Evolutionary conservation across 1,284 basidiomycete species (phyloP).

Genomic region (Ustilago nuda): DNA sequence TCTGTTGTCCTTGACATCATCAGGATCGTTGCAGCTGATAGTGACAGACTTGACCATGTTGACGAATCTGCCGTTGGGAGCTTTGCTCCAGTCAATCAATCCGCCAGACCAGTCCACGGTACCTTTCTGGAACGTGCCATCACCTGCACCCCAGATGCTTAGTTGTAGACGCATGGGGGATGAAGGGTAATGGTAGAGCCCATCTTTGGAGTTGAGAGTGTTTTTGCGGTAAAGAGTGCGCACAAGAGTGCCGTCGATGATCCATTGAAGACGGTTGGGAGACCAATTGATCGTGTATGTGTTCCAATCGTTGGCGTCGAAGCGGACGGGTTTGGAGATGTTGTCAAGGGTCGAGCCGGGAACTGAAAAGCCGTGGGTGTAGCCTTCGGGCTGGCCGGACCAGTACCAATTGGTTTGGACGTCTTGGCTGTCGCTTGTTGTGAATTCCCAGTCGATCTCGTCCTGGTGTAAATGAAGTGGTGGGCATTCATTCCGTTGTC

Average conservation of each 20-base stretch:
- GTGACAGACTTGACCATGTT: conserved; percentile 41
- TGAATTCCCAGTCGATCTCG: conserved; percentile 58
- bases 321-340: conserved; percentile 13
- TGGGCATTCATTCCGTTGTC: no score
- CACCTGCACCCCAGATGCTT: conserved; percentile 56
- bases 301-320: conserved; percentile 41
- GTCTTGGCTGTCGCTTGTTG: conserved; percentile 25
- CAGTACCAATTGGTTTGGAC: conserved; percentile 51
- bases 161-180: conserved; percentile 53
- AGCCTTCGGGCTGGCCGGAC: conserved; percentile 38
- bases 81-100: conserved; percentile 52
- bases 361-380: conserved; percentile 39
- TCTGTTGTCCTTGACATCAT: conserved; percentile 21
- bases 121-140: conserved; percentile 35
- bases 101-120: conserved; percentile 56
- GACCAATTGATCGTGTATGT: conserved; percentile 55
- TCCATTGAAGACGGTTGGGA: conserved; percentile 49
- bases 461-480: conserved; percentile 7
- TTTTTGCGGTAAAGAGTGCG: conserved; percentile 50
- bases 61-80: conserved; percentile 32
- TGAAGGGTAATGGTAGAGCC: conserved; percentile 48
- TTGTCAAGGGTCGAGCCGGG: conserved; percentile 11
- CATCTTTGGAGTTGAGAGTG: conserved; percentile 27
- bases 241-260: conserved; percentile 49
- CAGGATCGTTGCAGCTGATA: conserved; percentile 44